These are phyloP conservation scores for Mucor irregularis DNA, from an alignment of 371 early-diverging fungal species.

Conservation along the genomic window DNA sequence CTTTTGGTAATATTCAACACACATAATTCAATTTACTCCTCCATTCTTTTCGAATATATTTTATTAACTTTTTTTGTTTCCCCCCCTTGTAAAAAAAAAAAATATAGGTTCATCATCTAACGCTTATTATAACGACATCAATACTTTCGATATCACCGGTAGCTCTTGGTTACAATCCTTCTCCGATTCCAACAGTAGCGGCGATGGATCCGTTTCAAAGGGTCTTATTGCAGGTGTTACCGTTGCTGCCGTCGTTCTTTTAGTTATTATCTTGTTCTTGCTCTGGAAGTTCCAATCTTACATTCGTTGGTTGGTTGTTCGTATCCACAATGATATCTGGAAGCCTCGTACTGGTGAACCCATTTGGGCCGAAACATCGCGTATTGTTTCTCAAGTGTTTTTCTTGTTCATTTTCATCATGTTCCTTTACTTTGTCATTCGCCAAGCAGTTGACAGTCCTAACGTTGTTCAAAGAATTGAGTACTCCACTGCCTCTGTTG, in stretches of 20 bases:
- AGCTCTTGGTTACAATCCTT: constrained; percentile 39
- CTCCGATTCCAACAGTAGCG: background rate
- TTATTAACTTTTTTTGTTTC: background rate
- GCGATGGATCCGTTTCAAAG: constrained; percentile 25
- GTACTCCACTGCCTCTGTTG: constrained; percentile 31
- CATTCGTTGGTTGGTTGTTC: constrained; percentile 34
- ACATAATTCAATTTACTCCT: background rate
- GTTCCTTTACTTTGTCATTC: constrained; percentile 47
- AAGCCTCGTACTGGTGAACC: constrained; percentile 54
- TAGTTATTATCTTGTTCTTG: constrained; percentile 38
- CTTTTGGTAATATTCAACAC: constrained; percentile 37
- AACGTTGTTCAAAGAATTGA: constrained; percentile 46
- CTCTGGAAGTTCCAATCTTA: constrained; percentile 48
- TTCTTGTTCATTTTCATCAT: constrained; percentile 42
- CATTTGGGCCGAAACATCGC: constrained; percentile 51
- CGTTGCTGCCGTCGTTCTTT: constrained; percentile 34
- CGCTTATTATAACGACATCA: constrained; percentile 46
- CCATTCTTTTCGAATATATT: background rate
- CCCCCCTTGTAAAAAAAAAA: background rate
- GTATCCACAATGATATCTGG: constrained; percentile 49
- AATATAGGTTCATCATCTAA: constrained; percentile 33
- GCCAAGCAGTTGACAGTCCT: constrained; percentile 48
- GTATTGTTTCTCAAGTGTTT: constrained; percentile 41
- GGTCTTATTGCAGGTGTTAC: constrained; percentile 51
- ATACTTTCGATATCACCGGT: constrained; percentile 25